These are phyloP conservation scores for Hypoxylon sp. DNA, from an alignment of 2,329 filamentous ascomycete species.

Conservation along the genomic window DNA sequence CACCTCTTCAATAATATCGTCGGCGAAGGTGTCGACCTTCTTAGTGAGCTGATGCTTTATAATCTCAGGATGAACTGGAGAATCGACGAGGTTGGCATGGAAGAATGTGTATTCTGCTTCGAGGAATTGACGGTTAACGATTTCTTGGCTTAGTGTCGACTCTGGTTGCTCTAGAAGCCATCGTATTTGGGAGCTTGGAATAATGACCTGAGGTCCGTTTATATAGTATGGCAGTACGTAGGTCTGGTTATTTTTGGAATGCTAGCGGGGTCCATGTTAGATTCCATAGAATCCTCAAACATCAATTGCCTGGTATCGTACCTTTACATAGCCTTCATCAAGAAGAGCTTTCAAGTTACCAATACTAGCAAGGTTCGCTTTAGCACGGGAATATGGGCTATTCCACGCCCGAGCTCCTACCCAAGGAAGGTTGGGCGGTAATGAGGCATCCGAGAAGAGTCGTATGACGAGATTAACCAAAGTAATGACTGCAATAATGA, in stretches of 20 bases:
- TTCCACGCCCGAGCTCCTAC: slow-evolving; percentile 40
- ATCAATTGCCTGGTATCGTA: background rate
- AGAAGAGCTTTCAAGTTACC: slow-evolving; percentile 49
- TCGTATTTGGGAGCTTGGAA: slow-evolving; percentile 51
- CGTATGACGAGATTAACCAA: slow-evolving; percentile 47
- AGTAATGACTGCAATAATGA: slow-evolving; percentile 37
- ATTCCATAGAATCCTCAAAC: background rate
- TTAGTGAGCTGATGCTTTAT: slow-evolving; percentile 55
- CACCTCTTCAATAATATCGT: slow-evolving; percentile 55
- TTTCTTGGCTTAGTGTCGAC: slow-evolving; percentile 54
- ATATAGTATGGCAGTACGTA: slow-evolving; percentile 56
- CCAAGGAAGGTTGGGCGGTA: slow-evolving; percentile 51
- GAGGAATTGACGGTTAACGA: slow-evolving; percentile 56
- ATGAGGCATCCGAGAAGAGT: slow-evolving; percentile 48
- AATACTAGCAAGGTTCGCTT: slow-evolving; percentile 51
- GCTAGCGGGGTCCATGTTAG: slow-evolving; percentile 42
- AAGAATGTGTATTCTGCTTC: slow-evolving; percentile 55
- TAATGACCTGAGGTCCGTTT: slow-evolving; percentile 55
- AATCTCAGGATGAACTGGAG: slow-evolving; percentile 54
- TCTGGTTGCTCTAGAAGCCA: slow-evolving; percentile 56
- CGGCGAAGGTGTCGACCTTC: slow-evolving; percentile 50
- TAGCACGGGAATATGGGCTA: slow-evolving; percentile 42
- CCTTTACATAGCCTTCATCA: slow-evolving; percentile 53
- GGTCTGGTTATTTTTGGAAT: slow-evolving; percentile 51
- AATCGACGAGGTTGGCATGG: slow-evolving; percentile 52